Evolutionary conservation across 345 rosid genomes (phyloP).

Genomic region (Dimocarpus longan): DNA sequence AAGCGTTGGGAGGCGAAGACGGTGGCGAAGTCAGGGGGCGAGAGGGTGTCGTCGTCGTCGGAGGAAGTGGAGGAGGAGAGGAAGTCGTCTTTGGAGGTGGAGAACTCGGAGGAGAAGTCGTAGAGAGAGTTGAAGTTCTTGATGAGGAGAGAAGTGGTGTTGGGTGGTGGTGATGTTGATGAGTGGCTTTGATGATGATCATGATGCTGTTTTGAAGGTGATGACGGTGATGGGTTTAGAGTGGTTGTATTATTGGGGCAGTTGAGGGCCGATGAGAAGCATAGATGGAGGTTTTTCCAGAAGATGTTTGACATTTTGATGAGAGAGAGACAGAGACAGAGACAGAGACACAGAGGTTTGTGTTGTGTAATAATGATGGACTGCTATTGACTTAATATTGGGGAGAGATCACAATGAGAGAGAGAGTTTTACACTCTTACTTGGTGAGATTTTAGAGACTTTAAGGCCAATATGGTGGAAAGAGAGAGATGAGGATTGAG

Average conservation of each 20-base stretch:
- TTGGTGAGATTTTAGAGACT: neutral
- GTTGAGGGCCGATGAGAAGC: conserved; percentile 50
- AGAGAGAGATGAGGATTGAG: too few relatives aligned
- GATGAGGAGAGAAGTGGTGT: neutral
- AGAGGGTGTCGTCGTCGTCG: conserved; percentile 24
- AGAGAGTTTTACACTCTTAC: too few relatives aligned
- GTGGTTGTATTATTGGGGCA: conserved; percentile 39
- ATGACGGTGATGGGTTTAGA: conserved; percentile 28
- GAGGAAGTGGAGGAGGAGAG: conserved; percentile 41
- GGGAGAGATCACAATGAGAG: neutral
- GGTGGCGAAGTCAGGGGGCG: conserved; percentile 62
- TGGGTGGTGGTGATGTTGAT: neutral
- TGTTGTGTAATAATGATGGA: neutral
- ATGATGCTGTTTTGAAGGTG: conserved; percentile 30
- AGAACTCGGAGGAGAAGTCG: conserved; percentile 16
- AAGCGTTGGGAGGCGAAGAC: conserved; percentile 85
- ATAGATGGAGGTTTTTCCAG: conserved; percentile 64
- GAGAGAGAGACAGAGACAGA: conserved; percentile 6
- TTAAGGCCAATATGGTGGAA: neutral
- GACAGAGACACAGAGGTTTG: conserved; percentile 3
- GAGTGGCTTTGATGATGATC: neutral
- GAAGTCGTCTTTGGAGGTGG: conserved; percentile 36
- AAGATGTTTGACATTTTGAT: conserved; percentile 57
- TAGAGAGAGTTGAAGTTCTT: conserved; percentile 12
- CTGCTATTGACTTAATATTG: neutral